Base-by-base conservation (phyloP, 164 flowering plant species). In the Berberis thunbergii region DNA sequence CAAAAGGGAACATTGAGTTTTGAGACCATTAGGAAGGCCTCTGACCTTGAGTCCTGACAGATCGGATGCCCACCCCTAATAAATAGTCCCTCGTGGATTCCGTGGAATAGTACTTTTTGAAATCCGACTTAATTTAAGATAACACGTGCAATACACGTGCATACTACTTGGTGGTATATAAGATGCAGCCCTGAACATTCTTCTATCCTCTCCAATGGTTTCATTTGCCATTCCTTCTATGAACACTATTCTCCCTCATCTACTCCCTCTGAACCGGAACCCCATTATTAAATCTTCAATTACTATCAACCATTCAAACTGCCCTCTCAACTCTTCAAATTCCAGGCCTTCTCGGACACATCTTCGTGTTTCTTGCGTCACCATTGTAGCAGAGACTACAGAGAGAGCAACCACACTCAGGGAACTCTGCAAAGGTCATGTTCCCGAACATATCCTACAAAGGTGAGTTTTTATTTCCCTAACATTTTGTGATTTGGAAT, bases 401-500 rank as follows among this genome's bases (percentile, higher is more conserved):
- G 69, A 58, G 46, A 40, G 49, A 43, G 10, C 68, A 58, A 61
- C 45, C 13, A 76, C 83, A 40, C 81, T 89, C 42, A 83, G 86
- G 7, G 82, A 84, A 45, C 67, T 91, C 54, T 89, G 96, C 69
- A 48, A 76, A 43, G 86, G 83, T 50, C 85, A 74, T 57, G 92
- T 91, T 7, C 92, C 96, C 5, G 89, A 83, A 6, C 91, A 80
- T 62, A 67, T 89, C 7, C 53, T 91, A 53, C 75, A 64, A 64
- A 82, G 91, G 97, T 66, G 49, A 78, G 73, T 67, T 62, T 9
- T 10, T 43, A 56, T 62, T 12, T 3, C 13, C 45, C 11, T 60
- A 4, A 1, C 12, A 49, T 43, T 61, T 59, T 4, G 62, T 58
- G 4, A 7, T 43, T 39, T 67, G 41, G 45, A 50, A 7, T 43